These are phyloP conservation scores for Gossypium ekmanianum DNA, from an alignment of 345 rosid genomes.

Conservation along the genomic window DNA sequence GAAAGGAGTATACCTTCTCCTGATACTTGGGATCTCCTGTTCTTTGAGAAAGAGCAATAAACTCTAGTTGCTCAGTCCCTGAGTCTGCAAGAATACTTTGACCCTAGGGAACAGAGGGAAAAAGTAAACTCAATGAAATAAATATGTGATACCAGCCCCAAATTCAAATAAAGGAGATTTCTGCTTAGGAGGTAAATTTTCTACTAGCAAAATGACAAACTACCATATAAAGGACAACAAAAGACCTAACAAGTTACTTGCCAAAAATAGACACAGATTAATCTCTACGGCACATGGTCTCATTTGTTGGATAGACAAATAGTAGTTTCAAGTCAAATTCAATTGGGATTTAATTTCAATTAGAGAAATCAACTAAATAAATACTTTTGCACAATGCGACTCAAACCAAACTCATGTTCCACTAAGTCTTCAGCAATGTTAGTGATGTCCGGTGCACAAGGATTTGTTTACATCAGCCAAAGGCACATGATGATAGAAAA, in stretches of 20 bases:
- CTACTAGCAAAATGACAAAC: background rate
- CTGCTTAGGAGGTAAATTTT: background rate
- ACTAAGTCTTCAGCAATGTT: background rate
- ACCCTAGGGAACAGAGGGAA: constrained; percentile 43
- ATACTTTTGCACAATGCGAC: constrained; percentile 3
- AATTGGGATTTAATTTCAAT: background rate
- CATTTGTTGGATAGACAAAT: background rate
- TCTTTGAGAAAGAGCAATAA: constrained; percentile 96
- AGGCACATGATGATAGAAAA: background rate
- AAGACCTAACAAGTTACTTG: background rate
- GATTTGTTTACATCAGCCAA: background rate
- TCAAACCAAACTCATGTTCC: background rate
- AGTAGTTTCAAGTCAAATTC: constrained; percentile 1
- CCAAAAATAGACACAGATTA: background rate
- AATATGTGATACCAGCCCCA: background rate
- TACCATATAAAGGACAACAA: background rate
- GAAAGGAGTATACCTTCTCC: constrained; percentile 52
- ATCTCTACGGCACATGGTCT: background rate
- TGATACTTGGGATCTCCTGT: constrained; percentile 92
- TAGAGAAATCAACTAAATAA: background rate
- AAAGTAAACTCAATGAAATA: constrained; percentile 5
- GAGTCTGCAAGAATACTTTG: constrained; percentile 96
- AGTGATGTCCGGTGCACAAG: background rate
- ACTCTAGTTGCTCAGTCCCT: constrained; percentile 95
- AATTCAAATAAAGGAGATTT: background rate